Percentiles rank a stretch among this genome's conserved stretches.
These are phyloP conservation scores for Exophiala sp. DNA, from an alignment of 2,329 filamentous ascomycete genomes.

Conservation along the genomic window DNA sequence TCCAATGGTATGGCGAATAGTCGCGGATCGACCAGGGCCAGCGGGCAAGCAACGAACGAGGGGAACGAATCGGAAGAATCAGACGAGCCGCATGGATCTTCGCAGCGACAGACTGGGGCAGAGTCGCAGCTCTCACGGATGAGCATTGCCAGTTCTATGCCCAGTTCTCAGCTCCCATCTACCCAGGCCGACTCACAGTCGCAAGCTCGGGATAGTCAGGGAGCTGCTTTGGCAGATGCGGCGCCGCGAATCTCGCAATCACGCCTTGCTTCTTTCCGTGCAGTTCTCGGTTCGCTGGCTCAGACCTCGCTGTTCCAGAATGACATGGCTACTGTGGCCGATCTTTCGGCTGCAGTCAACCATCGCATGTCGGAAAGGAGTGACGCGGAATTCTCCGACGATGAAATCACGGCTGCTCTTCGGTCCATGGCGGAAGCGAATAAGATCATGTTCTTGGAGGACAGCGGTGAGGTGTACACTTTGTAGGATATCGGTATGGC, in stretches of 20 bases:
- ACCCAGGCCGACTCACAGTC: conserved; percentile 29
- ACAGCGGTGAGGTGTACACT: conserved; percentile 26
- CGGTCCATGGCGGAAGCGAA: conserved; percentile 75
- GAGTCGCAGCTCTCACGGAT: conserved; percentile 35
- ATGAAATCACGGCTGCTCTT: conserved; percentile 71
- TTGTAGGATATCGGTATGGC: too few relatives aligned
- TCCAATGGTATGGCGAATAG: conserved; percentile 34
- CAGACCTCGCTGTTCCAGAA: conserved; percentile 78
- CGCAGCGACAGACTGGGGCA: conserved; percentile 35
- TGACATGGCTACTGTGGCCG: conserved; percentile 70
- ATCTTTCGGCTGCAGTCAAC: conserved; percentile 75
- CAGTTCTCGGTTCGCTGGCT: conserved; percentile 74
- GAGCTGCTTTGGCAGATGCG: conserved; percentile 61
- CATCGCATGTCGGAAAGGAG: conserved; percentile 47
- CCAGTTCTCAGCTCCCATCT: conserved; percentile 64
- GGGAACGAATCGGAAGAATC: conserved; percentile 49
- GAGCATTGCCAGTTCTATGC: conserved; percentile 73
- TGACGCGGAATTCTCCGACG: conserved; percentile 58
- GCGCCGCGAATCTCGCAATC: conserved; percentile 67
- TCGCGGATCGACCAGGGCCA: conserved; percentile 36
- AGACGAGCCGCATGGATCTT: conserved; percentile 42
- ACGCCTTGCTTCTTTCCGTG: conserved; percentile 67
- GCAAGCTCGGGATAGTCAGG: conserved; percentile 42
- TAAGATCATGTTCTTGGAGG: conserved; percentile 68
- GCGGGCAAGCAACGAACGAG: conserved; percentile 50